Evolutionary conservation across 192 early-diverging fungal genomes (phyloP), one percentile per base, ranked within the genome.

Genomic region (Funneliformis geosporum): DNA sequence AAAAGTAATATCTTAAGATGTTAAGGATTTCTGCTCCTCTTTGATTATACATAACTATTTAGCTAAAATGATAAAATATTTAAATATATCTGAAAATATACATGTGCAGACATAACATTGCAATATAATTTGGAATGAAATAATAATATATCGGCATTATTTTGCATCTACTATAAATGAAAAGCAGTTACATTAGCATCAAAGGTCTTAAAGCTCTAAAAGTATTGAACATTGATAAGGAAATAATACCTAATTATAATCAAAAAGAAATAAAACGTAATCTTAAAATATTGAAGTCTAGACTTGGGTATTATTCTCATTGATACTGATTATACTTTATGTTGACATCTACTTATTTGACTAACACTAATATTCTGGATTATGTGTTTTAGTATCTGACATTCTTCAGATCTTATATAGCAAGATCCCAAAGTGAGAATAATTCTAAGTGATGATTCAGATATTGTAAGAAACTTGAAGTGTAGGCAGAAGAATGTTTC

Each of bases 41-140:
- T 21, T 76, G 27, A 76, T 62, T 47, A 40, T 76, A 42, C 75
- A 62, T 76, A 60, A 76, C 75, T 76, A 64, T 76, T 47, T 50
- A 42, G 47, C 40, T 60, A 64, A 64, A 76, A 62, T 62, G 66
- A 60, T 76, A 42, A 16, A 46, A 65, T 46, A n/a, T 14, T 65
- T 40, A 27, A 44, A 65, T 65, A 66, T n/a, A 40, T 76, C 18
- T 44, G 9, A 44, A 61, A 76, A 76, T 61, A 76, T 40, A 76
- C 9, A 61, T 76, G 61, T n/a, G 50, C 27, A 43, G 5, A n/a
- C n/a, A n/a, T n/a, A n/a, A n/a, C n/a, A 39, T 62, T 65, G 42
- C 25, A 76, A 23, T 14, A 62, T 8, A 16, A 27, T 12, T 16
- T 40, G n/a, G n/a, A n/a, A 64, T 44, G 44, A 76, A 65, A 42